Evolutionary conservation across 2,329 filamentous ascomycete genomes (phyloP).

Genomic region (Corynespora cassiicola): DNA sequence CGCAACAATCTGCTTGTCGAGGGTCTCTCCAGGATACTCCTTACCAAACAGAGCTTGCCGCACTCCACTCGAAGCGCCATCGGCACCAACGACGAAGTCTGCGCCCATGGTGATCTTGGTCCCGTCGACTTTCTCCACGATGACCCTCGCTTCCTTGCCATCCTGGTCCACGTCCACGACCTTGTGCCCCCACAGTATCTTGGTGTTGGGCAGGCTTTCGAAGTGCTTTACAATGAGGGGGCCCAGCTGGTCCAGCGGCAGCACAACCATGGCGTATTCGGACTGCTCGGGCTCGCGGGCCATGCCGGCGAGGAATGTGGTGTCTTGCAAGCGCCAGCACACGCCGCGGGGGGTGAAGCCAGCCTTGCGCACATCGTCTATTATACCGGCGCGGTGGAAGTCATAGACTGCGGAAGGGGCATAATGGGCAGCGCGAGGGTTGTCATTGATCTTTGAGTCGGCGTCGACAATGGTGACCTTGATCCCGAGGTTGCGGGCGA

Average conservation of each 20-base stretch:
- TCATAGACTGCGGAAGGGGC: constrained; percentile 65
- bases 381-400: constrained; percentile 64
- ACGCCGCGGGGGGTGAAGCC: constrained; percentile 52
- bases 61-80: constrained; percentile 42
- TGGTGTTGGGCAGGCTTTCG: constrained; percentile 29
- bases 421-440: constrained; percentile 69
- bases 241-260: constrained; percentile 38
- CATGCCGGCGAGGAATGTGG: constrained; percentile 38
- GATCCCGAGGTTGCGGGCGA: constrained; percentile 59
- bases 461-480: constrained; percentile 63
- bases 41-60: constrained; percentile 40
- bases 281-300: constrained; percentile 34
- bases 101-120: constrained; percentile 31
- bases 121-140: constrained; percentile 33
- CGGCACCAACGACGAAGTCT: constrained; percentile 43
- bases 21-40: constrained; percentile 64
- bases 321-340: constrained; percentile 52
- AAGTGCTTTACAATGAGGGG: constrained; percentile 37
- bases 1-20: constrained; percentile 66
- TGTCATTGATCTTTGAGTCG: constrained; percentile 60
- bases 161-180: constrained; percentile 38
- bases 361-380: constrained; percentile 56
- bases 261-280: constrained; percentile 34
- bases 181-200: constrained; percentile 40
- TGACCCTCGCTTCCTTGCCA: constrained; percentile 31